Base-by-base conservation (phyloP, 169 alveolate species). In the Cryptosporidium andersoni region DNA sequence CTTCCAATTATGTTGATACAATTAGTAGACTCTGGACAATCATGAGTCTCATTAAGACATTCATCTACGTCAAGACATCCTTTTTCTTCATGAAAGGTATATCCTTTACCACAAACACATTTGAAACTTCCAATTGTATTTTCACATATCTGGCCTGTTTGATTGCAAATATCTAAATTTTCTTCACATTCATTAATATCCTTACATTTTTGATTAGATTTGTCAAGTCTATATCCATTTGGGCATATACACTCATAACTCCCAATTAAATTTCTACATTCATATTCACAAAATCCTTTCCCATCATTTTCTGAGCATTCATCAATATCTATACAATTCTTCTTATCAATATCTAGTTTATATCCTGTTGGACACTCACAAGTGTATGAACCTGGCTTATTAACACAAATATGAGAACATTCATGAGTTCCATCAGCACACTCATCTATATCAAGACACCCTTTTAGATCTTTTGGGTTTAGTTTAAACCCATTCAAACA, bases 331-430 rank as follows among this genome's bases (percentile, higher is more conserved):
- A 51, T 16, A 81, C 93, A 85, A 14, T 64, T 81, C 14, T 64
- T 51, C 11, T 56, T 37, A 49, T 66, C 37, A 55, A 82, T 89
- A 25, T 51, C 82, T 3, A 82, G 64, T 4, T 36, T 36, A 74
- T 63, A 82, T 5, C 92, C 92, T 34, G 7, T 16, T 1, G 82
- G 55, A 63, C 93, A 90, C 63, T 81, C 91, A 63, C 93, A 90
- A 12, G 66, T 58, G 66, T 37, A 90, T 12, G 90, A 68, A 14
- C 93, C 93, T 49, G 64, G 64, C 14, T 91, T 90, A 82, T 90
- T 88, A 25, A 82, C 64, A 64, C 92, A 89, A 11, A 45, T 81
- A 16, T 85, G 81, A 51, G 82, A 88, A 58, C 93, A 90, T 34
- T 55, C 66, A 63, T 67, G 90, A 0, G 11, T 51, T 16, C 82